Percentiles rank a stretch among this genome's conserved stretches.
These are phyloP conservation scores for Cylindrotheca fusiformis DNA, from an alignment of 108 stramenopile genomes.

Conservation along the genomic window DNA sequence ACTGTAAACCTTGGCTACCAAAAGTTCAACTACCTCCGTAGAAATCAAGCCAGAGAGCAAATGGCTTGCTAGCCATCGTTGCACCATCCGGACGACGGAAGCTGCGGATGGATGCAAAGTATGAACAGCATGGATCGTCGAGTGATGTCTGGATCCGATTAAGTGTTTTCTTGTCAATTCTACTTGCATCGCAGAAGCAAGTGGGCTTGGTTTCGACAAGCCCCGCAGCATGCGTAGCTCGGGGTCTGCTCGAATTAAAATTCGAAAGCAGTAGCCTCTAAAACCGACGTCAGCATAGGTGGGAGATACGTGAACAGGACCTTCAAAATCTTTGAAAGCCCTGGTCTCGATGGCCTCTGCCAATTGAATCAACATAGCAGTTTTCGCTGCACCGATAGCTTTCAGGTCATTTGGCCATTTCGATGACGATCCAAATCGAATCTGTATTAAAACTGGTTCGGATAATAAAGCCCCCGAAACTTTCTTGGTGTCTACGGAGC, in stretches of 20 bases:
- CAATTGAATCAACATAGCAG: conserved; percentile 81
- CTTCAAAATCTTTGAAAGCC: conserved; percentile 43
- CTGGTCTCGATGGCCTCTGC: conserved; percentile 68
- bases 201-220: conserved; percentile 51
- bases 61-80: conserved; percentile 74
- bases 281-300: conserved; percentile 65
- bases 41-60: conserved; percentile 75
- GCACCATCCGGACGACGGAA: conserved; percentile 61
- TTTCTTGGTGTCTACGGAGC: conserved; percentile 22
- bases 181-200: conserved; percentile 44
- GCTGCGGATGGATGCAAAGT: conserved; percentile 77
- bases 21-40: conserved; percentile 69
- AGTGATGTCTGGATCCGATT: conserved; percentile 69
- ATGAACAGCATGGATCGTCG: conserved; percentile 74
- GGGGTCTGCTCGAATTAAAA: conserved; percentile 77
- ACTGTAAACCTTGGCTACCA: conserved; percentile 79
- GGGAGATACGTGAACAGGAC: conserved; percentile 58
- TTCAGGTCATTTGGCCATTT: conserved; percentile 84
- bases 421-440: conserved; percentile 69
- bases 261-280: conserved; percentile 75
- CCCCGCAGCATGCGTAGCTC: conserved; percentile 64
- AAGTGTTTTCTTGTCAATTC: conserved; percentile 61
- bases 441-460: conserved; percentile 70
- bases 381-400: conserved; percentile 88
- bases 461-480: conserved; percentile 53